A percentile compares a stretch with the other conserved stretches of the same genome.
Conservation (phyloP, 1,284 basidiomycete genomes). For the Ganoderma boninense region DNA sequence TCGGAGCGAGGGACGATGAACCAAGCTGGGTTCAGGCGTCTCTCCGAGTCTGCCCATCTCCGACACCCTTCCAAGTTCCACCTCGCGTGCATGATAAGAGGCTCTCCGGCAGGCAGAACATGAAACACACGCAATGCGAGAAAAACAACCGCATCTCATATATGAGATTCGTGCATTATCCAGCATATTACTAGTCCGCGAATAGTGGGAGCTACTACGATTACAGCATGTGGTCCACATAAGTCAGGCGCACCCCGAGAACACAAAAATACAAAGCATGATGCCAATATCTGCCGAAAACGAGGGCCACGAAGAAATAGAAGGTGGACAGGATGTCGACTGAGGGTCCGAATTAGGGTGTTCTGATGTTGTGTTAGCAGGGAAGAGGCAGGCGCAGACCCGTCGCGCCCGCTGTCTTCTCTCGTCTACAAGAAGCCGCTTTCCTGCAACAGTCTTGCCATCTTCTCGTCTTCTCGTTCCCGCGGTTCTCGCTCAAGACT, state of each 20-base stretch:
- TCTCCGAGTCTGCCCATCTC: neutral
- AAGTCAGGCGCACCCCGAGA: constrained; percentile 16
- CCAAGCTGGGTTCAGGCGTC: neutral
- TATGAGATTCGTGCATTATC: constrained; percentile 7
- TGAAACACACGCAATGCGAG: neutral
- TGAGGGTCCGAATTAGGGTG: neutral
- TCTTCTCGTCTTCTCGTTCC: constrained; percentile 94
- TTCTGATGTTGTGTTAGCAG: neutral
- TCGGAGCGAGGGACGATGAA: neutral
- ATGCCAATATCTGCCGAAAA: constrained; percentile 16
- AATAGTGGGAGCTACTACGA: constrained; percentile 19
- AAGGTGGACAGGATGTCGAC: neutral
- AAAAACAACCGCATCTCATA: neutral
- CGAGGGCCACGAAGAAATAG: constrained; percentile 12
- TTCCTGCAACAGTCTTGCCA: constrained; percentile 88
- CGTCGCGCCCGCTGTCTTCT: constrained; percentile 5
- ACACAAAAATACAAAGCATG: constrained; percentile 18
- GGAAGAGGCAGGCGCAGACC: constrained; percentile 2
- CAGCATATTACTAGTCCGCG: constrained; percentile 20
- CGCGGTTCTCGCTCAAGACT: constrained; percentile 90
- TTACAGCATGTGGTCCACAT: constrained; percentile 19
- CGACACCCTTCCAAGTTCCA: neutral
- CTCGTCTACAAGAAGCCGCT: constrained; percentile 78
- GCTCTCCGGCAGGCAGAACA: neutral
- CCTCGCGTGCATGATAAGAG: neutral